Base-by-base conservation (phyloP, 306 rosid species). In the Fragaria vesca region DNA sequence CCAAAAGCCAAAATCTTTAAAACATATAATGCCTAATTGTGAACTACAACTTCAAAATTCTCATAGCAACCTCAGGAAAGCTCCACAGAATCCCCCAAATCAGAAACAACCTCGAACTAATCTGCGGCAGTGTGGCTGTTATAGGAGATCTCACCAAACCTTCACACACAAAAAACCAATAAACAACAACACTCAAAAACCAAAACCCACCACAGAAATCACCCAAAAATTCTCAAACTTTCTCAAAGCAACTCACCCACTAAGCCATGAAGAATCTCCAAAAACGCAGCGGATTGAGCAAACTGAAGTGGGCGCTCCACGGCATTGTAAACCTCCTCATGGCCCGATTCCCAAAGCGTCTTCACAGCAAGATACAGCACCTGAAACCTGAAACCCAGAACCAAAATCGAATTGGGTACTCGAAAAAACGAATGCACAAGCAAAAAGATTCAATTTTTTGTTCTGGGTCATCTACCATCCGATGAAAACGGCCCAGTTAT, bases 221-320 rank as follows among this genome's bases (percentile, higher is more conserved):
- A 45, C 43, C 68, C 8, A 2, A 21, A 66, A 50, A 36, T 34
- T 28, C 38, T 47, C 20, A 46, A 34, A 75, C 58, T 62, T 26
- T 50, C 28, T 40, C 51, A 26, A 57, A 78, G 63, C 70, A 42
- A 65, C 98, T 88, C 79, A 95, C 98, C 98, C 5, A 93, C 76
- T 72, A 95, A 88, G 50, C 96, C 91, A 81, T 95, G 99, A 80
- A 93, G 82, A 85, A 95, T 87, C 99, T 95, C 97, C 77, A 91
- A 51, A 47, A 88, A 70, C 46, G 99, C 97, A 55, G 96, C 94
- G 18, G 97, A 79, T 84, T 95, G 99, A 79, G 97, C 86, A 60
- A 78, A 86, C 75, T 72, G 90, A 78, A 93, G 86, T 34, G 91
- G 95, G 32, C 88, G 84, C 82, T 92, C 89, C 6, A 88, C 91